These are phyloP conservation scores for Suillus placidus DNA, from an alignment of 768 basidiomycete species.

Conservation along the genomic window DNA sequence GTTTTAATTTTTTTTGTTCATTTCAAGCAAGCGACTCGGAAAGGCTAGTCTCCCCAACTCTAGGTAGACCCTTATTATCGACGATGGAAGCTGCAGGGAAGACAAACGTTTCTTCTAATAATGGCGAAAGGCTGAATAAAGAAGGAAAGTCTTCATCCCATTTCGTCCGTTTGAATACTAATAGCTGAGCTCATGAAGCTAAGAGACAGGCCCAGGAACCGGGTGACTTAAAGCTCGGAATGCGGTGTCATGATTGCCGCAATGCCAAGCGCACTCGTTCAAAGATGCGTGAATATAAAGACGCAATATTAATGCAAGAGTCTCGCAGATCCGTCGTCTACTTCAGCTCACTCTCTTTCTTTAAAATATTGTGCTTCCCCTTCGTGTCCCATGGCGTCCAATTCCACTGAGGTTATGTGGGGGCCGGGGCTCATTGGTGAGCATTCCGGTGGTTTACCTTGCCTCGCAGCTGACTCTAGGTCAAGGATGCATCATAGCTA, in stretches of 20 bases:
- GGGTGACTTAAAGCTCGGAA: not conserved
- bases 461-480: not conserved
- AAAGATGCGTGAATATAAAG: not conserved
- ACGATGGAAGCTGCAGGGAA: too few relatives aligned
- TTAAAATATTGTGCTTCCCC: not conserved
- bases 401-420: conserved; percentile 7
- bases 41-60: not conserved
- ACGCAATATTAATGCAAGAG: not conserved
- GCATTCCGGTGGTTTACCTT: not conserved
- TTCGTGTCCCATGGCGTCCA: conserved; percentile 14
- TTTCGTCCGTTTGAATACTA: not conserved
- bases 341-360: not conserved
- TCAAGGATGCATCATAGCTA: conserved; percentile 18
- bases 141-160: not conserved
- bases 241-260: not conserved
- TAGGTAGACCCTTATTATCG: too few relatives aligned
- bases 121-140: too few relatives aligned
- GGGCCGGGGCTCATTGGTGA: conserved; percentile 23
- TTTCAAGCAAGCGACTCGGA: not conserved
- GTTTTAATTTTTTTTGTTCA: not conserved
- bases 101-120: too few relatives aligned
- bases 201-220: not conserved
- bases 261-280: not conserved
- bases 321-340: not conserved
- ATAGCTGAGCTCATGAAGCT: not conserved